phyloP scores from a whole-genome alignment of 208 protist species.

The Leishmania aethiopica region DNA sequence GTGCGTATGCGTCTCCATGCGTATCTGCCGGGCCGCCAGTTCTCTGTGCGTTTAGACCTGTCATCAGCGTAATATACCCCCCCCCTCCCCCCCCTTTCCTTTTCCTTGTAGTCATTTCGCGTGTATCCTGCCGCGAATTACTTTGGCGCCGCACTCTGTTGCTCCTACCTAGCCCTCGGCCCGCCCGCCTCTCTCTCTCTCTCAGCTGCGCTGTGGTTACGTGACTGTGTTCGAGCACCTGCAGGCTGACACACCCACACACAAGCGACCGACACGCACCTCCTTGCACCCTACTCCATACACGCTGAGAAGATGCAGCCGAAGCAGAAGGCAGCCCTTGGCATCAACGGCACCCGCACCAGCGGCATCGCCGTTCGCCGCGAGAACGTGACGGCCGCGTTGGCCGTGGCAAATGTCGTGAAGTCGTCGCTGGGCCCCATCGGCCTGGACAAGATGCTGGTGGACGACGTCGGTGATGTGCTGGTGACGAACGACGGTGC shows the following conservation, averaged over 20 bases:
- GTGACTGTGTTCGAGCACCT: background rate
- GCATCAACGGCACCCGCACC: constrained; percentile 95
- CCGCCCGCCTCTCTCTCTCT: background rate
- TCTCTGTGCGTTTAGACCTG: background rate
- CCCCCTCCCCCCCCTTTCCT: background rate
- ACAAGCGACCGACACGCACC: background rate
- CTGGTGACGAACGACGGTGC: constrained; percentile 99
- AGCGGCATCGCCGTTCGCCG: constrained; percentile 95
- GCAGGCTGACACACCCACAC: background rate
- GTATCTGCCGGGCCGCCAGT: background rate
- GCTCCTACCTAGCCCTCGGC: background rate
- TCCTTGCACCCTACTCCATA: constrained; percentile 1
- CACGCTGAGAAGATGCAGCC: constrained; percentile 64
- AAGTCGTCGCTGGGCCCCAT: constrained; percentile 99
- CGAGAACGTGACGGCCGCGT: constrained; percentile 97
- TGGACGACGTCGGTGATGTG: constrained; percentile 99
- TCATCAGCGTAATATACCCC: background rate
- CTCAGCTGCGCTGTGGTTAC: background rate
- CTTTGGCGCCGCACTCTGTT: background rate
- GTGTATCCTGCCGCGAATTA: background rate
- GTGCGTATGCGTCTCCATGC: background rate
- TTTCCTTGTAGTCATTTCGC: background rate
- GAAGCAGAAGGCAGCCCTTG: constrained; percentile 86
- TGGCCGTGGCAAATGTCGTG: constrained; percentile 99
- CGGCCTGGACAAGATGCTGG: constrained; percentile 99